These are phyloP conservation scores for Murraya paniculata DNA, from an alignment of 345 rosid genomes.

Conservation along the genomic window DNA sequence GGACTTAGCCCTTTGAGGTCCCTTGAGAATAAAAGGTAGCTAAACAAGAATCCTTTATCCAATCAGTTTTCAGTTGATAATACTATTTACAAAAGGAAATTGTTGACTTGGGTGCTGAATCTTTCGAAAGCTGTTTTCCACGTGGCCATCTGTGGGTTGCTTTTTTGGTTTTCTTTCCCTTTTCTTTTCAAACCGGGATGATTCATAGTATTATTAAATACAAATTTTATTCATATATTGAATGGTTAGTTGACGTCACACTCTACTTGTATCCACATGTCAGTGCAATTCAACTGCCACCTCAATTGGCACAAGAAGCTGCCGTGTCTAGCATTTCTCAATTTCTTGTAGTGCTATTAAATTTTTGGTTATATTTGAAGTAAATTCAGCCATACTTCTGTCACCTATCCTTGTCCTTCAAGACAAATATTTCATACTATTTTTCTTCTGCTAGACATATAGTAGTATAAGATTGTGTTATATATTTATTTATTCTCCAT, in stretches of 20 bases:
- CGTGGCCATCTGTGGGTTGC: not conserved
- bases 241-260: not conserved
- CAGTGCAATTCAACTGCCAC: not conserved
- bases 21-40: slow-evolving; percentile 57
- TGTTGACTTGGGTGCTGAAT: not conserved
- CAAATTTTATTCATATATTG: not conserved
- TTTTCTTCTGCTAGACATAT: not conserved
- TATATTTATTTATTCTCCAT: not conserved
- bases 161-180: not conserved
- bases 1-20: slow-evolving; percentile 64
- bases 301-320: not conserved
- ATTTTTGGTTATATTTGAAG: not conserved
- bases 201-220: not conserved
- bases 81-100: not conserved
- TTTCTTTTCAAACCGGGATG: not conserved
- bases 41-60: not conserved
- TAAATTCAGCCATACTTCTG: not conserved
- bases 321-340: not conserved
- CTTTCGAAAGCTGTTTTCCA: not conserved
- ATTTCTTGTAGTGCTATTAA: not conserved
- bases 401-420: not conserved
- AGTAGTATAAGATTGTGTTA: not conserved
- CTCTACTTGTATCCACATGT: not conserved
- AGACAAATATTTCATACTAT: not conserved
- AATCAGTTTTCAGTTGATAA: not conserved